Evolutionary conservation across 2,329 filamentous ascomycete species (phyloP).

Genomic region (Lasiodiplodia gonubiensis): DNA sequence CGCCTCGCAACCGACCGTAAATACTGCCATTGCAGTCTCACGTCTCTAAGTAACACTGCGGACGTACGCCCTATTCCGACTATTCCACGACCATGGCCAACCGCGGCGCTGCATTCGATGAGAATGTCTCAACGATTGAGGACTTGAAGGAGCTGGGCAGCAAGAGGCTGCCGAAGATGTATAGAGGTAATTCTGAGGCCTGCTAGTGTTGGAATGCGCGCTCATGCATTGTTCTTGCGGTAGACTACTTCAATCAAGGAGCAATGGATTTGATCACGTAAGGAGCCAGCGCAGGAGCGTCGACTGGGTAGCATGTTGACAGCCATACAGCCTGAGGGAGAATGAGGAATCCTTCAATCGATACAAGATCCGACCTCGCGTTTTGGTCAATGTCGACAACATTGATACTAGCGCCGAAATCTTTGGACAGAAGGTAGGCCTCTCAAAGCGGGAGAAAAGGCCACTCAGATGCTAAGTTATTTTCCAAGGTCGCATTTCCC

Average conservation of each 20-base stretch:
- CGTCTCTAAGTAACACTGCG: not conserved
- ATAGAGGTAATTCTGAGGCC: slow-evolving; percentile 38
- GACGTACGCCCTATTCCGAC: not conserved
- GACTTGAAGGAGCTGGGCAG: slow-evolving; percentile 46
- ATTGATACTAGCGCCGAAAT: slow-evolving; percentile 33
- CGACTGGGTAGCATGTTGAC: slow-evolving; percentile 7
- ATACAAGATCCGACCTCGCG: slow-evolving; percentile 41
- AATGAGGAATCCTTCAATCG: slow-evolving; percentile 42
- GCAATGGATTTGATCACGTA: slow-evolving; percentile 60
- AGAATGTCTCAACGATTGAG: slow-evolving; percentile 33
- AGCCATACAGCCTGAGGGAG: slow-evolving; percentile 33
- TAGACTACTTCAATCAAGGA: slow-evolving; percentile 64
- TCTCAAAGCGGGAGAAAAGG: not conserved
- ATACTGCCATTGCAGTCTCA: not conserved
- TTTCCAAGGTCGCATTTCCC: slow-evolving; percentile 39
- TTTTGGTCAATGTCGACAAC: slow-evolving; percentile 42
- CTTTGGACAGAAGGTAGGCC: slow-evolving; percentile 41
- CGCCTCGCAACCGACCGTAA: not conserved
- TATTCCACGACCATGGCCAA: slow-evolving; percentile 32
- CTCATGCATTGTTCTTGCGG: slow-evolving; percentile 1
- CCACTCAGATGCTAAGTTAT: not conserved
- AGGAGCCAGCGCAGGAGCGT: not conserved
- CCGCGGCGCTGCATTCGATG: slow-evolving; percentile 32
- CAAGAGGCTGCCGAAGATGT: slow-evolving; percentile 49
- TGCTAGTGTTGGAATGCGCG: not conserved